Evolutionary conservation across 192 early-diverging fungal species (phyloP), one percentile per base, ranked within the genome.

Genomic region (Geranomyces variabilis): DNA sequence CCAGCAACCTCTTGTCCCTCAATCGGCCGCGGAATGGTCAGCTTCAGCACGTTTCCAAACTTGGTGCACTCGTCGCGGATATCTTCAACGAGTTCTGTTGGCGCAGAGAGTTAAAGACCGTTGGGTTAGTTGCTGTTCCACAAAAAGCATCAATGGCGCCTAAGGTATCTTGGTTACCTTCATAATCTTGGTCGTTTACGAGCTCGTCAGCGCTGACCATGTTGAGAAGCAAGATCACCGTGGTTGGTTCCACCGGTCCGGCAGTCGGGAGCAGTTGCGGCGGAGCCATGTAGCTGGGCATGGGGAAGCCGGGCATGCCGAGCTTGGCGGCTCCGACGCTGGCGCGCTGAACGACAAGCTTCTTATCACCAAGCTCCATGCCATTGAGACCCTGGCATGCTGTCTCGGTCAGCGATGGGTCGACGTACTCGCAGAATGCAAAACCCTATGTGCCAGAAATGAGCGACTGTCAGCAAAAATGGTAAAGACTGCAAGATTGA

Each of bases 381-480:
- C 94, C 92, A 73, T 98, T 96, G 29, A 99, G 87, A 1, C 94
- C 95, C 74, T 96, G 88, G 73, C 94, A 96, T 14, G 93, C 97
- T 45, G 94, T 82, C 70, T 99, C 97, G 7, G 96, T 98, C 15
- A 96, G 78, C 29, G 70, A 84, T 21, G 93, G 89, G 76, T 97
- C 93, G 19, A 85, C 83, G 67, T 95, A 99, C 80, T 99, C 97
- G 76, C 95, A 96, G 70, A 99, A 97, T 1, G 95, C 97, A 83
- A 93, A 97, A 1, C 97, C 97, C 81, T 93, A 70, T 48, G 7
- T n/a, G 15, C 7, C 4, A 53, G 15, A 53, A 8, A 53, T n/a
- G 51, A 53, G 51, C 24, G 63, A 36, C 36, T 15, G 0, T 17
- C 26, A 53, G 51, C 19, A 17, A 3, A 26, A 26, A 4, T 24